Evolutionary conservation across 306 rosid genomes (phyloP).

Genomic region (Inga laurina): DNA sequence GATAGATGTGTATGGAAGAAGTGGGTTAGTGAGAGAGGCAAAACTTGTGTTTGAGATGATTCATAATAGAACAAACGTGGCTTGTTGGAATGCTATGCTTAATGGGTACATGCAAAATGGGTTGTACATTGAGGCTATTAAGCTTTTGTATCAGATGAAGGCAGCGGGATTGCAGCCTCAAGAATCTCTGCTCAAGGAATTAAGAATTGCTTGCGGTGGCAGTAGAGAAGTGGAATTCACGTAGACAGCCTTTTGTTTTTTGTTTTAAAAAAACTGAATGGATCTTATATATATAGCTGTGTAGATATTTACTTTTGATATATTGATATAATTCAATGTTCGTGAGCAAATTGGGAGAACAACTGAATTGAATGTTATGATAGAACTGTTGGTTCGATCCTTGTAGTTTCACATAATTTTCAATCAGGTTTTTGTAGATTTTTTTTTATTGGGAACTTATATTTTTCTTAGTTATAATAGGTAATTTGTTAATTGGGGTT

Average conservation of each 20-base stretch:
- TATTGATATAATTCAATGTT: neutral
- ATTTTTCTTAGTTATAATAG: too few species aligned
- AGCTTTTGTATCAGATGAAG: constrained; percentile 60
- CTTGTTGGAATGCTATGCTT: constrained; percentile 73
- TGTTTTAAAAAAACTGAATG: neutral
- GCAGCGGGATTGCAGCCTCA: constrained; percentile 48
- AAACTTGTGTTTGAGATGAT: constrained; percentile 44
- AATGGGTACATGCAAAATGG: constrained; percentile 47
- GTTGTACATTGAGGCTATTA: constrained; percentile 53
- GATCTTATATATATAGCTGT: neutral
- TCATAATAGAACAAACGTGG: constrained; percentile 35
- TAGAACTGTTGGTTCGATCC: too few species aligned
- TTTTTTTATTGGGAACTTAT: too few species aligned
- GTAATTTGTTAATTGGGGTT: too few species aligned
- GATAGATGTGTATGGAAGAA: constrained; percentile 64
- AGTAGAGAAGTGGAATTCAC: constrained; percentile 27
- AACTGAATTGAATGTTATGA: too few species aligned
- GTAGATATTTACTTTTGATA: neutral
- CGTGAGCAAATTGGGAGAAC: neutral
- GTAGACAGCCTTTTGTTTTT: neutral
- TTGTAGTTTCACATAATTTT: too few species aligned
- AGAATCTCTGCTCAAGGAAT: constrained; percentile 52
- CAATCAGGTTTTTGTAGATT: too few species aligned
- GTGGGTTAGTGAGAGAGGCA: constrained; percentile 50
- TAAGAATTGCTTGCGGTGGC: constrained; percentile 58